Evolutionary conservation across 2,329 filamentous ascomycete species (phyloP).

Genomic region (Neoarthrinium moseri): DNA sequence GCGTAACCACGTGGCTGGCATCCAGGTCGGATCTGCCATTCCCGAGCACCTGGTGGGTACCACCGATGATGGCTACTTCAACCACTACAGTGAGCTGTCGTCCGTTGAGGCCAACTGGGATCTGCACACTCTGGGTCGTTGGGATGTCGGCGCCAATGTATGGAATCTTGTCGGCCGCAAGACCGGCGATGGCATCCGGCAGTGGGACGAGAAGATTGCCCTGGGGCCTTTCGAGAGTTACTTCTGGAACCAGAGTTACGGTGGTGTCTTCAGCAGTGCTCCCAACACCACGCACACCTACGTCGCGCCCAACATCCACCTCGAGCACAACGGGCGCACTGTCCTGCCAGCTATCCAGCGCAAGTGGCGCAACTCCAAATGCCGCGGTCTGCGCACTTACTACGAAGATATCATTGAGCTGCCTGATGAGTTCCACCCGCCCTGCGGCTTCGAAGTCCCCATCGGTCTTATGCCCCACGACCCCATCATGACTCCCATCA

Average conservation of each 20-base stretch:
- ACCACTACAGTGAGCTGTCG: conserved; percentile 68
- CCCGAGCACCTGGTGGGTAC: conserved; percentile 63
- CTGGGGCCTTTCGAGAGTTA: conserved; percentile 37
- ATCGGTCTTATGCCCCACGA: background rate
- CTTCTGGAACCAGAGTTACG: conserved; percentile 51
- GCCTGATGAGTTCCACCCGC: conserved; percentile 41
- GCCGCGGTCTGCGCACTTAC: conserved; percentile 36
- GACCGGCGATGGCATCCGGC: conserved; percentile 53
- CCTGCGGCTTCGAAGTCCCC: conserved; percentile 30
- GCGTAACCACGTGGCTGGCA: conserved; percentile 63
- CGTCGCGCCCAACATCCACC: conserved; percentile 35
- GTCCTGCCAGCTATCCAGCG: conserved; percentile 35
- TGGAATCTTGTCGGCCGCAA: conserved; percentile 43
- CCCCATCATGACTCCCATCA: conserved; percentile 3
- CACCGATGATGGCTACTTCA: conserved; percentile 67
- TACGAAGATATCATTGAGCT: conserved; percentile 38
- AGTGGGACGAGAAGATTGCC: conserved; percentile 30
- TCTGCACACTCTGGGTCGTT: conserved; percentile 66
- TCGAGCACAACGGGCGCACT: conserved; percentile 24
- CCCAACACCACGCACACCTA: conserved; percentile 29
- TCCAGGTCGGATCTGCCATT: conserved; percentile 73
- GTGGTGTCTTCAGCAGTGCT: conserved; percentile 43
- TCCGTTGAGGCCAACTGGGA: conserved; percentile 68
- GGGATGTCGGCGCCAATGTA: conserved; percentile 74
- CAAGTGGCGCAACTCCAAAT: conserved; percentile 30